Evolutionary conservation across 257 asterid species (phyloP), one percentile per base, ranked within the genome.

Genomic region (Prunella vulgaris): DNA sequence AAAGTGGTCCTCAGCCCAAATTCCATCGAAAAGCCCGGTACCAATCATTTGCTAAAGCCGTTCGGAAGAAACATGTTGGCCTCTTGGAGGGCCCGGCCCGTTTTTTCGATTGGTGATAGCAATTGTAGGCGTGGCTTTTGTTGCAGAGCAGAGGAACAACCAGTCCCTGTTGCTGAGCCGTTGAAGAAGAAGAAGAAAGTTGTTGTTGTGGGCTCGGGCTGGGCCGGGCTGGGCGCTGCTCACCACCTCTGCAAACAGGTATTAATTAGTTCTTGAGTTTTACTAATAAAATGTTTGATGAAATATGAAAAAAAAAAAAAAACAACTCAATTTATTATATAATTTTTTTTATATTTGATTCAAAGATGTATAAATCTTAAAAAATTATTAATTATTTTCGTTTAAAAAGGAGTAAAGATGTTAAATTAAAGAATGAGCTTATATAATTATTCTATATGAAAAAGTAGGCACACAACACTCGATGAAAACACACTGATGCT

Each of bases 211-310:
- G 92, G 88, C 21, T 88, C 90, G 32, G 90, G 90, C 61, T 84
- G 88, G 89, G 89, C 91, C 51, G 91, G 95, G 53, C 81, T 87
- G 0, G 90, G 84, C 17, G 89, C 87, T 61, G 89, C 90, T 42
- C 87, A 85, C 42, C 89, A 87, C 76, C 89, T 87, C 20, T 83
- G 85, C 74, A 80, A 85, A 44, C 91, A 85, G 86, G 94, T 84
- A 0, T 44, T 37, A 6, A 0, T 44, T 37, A 6, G 17, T 5
- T 60, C 7, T 25, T 14, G 1, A 3, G 15, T 7, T 27, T 22
- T 51, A 18, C 3, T 25, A 25, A n/a, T n/a, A n/a, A n/a, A n/a
- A n/a, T n/a, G n/a, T n/a, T n/a, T n/a, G n/a, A n/a, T n/a, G n/a
- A n/a, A n/a, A n/a, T n/a, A n/a, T n/a, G n/a, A n/a, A n/a, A n/a